A percentile compares a stretch with the other conserved stretches of the same genome.
Conservation (phyloP, 192 early-diverging fungal species). For the Funneliformis geosporum region DNA sequence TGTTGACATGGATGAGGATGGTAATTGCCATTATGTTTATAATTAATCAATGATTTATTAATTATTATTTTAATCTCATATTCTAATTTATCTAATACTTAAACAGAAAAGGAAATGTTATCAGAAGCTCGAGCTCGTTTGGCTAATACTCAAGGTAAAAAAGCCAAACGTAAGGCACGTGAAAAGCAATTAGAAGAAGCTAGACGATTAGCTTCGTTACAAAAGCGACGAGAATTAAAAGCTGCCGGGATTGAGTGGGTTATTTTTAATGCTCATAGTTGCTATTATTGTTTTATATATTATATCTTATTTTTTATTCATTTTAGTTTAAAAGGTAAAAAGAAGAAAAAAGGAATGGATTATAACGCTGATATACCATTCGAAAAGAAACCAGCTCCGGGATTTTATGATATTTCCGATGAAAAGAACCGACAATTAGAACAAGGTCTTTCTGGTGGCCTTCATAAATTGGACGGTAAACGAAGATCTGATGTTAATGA, state of each 20-base stretch:
- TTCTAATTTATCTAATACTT: slow-evolving; percentile 16
- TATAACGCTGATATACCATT: slow-evolving; percentile 98
- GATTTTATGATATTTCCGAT: slow-evolving; percentile 91
- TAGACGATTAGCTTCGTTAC: slow-evolving; percentile 80
- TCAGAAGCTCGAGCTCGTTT: slow-evolving; percentile 96
- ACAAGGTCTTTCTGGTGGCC: slow-evolving; percentile 67
- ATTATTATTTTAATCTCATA: not conserved
- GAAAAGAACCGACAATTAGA: slow-evolving; percentile 70
- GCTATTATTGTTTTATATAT: not conserved
- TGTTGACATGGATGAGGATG: slow-evolving; percentile 98
- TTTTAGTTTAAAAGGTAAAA: slow-evolving; percentile 55
- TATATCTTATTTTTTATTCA: slow-evolving; percentile 1
- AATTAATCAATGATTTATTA: not conserved
- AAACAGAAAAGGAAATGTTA: slow-evolving; percentile 96
- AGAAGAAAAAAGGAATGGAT: slow-evolving; percentile 80
- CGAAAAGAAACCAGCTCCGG: slow-evolving; percentile 80
- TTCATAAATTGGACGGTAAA: slow-evolving; percentile 87
- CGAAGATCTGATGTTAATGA: slow-evolving; percentile 81
- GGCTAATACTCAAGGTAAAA: slow-evolving; percentile 99
- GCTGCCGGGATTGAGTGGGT: slow-evolving; percentile 91
- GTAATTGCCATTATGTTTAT: slow-evolving; percentile 25
- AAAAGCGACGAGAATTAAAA: slow-evolving; percentile 95
- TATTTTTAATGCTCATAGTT: not conserved
- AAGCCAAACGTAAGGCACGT: slow-evolving; percentile 98
- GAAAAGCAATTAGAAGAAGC: slow-evolving; percentile 98